Evolutionary conservation across 2,329 filamentous ascomycete genomes (phyloP).

Genomic region (Calycina marina): DNA sequence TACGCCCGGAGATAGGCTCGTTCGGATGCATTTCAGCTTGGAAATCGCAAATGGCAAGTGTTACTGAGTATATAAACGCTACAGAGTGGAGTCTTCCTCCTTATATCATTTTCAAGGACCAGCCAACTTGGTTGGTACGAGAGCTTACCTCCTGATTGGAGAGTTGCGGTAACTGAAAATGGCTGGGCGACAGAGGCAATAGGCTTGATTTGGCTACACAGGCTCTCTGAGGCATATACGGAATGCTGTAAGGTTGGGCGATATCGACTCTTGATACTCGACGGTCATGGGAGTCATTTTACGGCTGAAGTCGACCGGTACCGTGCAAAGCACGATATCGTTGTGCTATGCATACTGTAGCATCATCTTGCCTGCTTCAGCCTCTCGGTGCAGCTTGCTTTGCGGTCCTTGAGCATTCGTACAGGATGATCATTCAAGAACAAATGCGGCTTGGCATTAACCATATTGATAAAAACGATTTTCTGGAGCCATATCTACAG

Average conservation of each 20-base stretch:
- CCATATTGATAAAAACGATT: slow-evolving; percentile 1
- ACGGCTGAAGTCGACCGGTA: too few relatives aligned
- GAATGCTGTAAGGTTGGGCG: not conserved
- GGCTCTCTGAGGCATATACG: not conserved
- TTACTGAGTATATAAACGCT: slow-evolving; percentile 15
- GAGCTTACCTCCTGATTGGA: slow-evolving; percentile 12
- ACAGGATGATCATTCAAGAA: not conserved
- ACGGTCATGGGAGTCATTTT: not conserved
- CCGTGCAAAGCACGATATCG: not conserved
- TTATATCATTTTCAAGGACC: slow-evolving; percentile 16
- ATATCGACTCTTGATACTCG: not conserved
- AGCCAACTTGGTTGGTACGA: slow-evolving; percentile 4
- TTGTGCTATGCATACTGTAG: not conserved
- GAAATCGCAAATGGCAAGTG: slow-evolving; percentile 18
- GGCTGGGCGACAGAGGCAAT: slow-evolving; percentile 15
- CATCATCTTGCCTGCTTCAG: not conserved
- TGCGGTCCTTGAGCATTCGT: not conserved
- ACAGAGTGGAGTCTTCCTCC: slow-evolving; percentile 11
- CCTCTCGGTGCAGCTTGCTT: slow-evolving; percentile 1
- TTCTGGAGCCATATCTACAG: not conserved
- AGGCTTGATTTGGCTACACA: not conserved
- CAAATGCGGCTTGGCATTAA: not conserved
- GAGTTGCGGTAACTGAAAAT: slow-evolving; percentile 16
- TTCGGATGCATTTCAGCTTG: slow-evolving; percentile 9
- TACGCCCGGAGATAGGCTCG: slow-evolving; percentile 8